phyloP scores from a whole-genome alignment of 1,284 basidiomycete genomes.

The Puccinia novopanici region DNA sequence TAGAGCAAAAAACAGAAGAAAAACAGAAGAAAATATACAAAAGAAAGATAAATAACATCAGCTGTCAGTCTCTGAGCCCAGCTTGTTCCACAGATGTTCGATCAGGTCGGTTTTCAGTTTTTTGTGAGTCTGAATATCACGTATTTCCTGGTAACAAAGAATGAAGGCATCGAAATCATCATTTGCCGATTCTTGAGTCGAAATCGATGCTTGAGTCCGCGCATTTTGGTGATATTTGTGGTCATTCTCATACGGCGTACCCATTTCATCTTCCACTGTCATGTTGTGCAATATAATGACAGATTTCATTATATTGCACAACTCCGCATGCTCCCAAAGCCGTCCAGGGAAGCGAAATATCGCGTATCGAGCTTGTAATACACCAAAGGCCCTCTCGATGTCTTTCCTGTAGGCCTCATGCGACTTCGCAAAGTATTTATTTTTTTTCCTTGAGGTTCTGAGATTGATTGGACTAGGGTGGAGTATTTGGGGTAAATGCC shows the following conservation, averaged over 20 bases:
- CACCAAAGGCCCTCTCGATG: neutral
- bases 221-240: too few species aligned
- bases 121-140: too few species aligned
- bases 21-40: too few species aligned
- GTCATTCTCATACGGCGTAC: too few species aligned
- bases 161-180: too few species aligned
- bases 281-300: too few species aligned
- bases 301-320: neutral
- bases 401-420: slow-evolving; percentile 4
- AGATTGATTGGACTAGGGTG: neutral
- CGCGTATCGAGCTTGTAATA: neutral
- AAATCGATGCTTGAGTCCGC: too few species aligned
- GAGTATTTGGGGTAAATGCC: slow-evolving; percentile 15
- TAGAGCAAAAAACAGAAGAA: too few species aligned
- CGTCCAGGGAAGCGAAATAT: neutral
- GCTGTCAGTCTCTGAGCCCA: slow-evolving; percentile 89
- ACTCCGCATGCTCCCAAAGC: neutral
- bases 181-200: too few species aligned
- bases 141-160: too few species aligned
- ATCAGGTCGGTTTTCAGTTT: slow-evolving; percentile 76
- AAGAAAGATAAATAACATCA: neutral
- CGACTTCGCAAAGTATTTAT: neutral
- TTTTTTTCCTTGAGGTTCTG: neutral
- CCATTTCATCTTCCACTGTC: too few species aligned
- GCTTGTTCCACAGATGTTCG: slow-evolving; percentile 94